Evolutionary conservation across 2,329 filamentous ascomycete genomes (phyloP), one percentile per base, ranked within the genome.

Genomic region (Epichloe hybrida): DNA sequence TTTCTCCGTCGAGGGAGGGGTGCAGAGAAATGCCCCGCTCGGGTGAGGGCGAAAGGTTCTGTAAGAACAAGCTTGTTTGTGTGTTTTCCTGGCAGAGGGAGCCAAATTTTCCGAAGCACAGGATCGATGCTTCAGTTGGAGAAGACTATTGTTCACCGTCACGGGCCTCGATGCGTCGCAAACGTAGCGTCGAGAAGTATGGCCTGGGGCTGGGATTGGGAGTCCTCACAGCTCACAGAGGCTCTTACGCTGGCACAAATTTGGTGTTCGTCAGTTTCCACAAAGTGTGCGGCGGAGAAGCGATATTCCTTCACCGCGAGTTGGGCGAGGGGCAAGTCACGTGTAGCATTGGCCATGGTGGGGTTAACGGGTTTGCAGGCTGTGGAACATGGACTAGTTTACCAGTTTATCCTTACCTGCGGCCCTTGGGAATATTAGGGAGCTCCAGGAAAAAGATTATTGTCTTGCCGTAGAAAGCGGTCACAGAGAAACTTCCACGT

Each of bases 271-370:
- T 60, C 56, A 57, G 57, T 61, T 61, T 66, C 58, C 54, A 55
- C 61, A 67, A 68, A 65, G 67, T 69, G 67, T 66, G 66, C 62
- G 60, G 59, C 66, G 67, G 66, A 68, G 61, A 66, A 67, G 60
- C 57, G 58, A 68, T 69, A 56, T 66, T 66, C 66, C 64, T 61
- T 49, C 41, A 51, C 65, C 65, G 64, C 55, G 53, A 7, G 20
- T 47, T 47, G 42, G 17, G 42, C 58, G 66, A 66, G 65, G 65
- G 66, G 66, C 66, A 69, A 69, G 60, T 69, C 67, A 69, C 67
- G 67, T 69, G 67, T 38, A 43, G 54, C 48, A 15, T 36, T 45
- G 13, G 31, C 13, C 3, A 35, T 52, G 43, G 53, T 51, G 54
- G 53, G 53, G 52, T 23, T 52, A n/a, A 31, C 35, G 48, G 34